These are phyloP conservation scores for Zygotorulaspora danielsina DNA, from an alignment of 805 yeast genomes.

Conservation along the genomic window DNA sequence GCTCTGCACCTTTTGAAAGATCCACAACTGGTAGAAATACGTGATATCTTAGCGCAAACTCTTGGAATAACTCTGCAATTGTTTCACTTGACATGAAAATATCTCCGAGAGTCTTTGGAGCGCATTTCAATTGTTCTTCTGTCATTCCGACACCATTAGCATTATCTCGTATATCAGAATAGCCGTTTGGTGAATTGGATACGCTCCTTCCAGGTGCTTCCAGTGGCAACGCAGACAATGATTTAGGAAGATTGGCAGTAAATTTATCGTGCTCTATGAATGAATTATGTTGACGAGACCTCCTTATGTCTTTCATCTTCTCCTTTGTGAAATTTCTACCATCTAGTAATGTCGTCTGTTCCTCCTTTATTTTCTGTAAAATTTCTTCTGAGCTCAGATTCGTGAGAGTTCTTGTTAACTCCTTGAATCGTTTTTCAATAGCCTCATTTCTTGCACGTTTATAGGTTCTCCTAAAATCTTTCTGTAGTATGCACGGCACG, in stretches of 20 bases:
- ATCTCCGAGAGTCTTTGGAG: constrained; percentile 68
- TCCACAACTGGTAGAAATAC: constrained; percentile 86
- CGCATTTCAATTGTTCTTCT: constrained; percentile 45
- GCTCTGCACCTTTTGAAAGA: constrained; percentile 73
- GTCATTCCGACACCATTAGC: constrained; percentile 21
- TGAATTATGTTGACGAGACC: background rate
- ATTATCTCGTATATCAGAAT: constrained; percentile 1
- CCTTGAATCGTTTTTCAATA: constrained; percentile 73
- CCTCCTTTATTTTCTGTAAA: constrained; percentile 27
- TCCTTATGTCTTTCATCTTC: constrained; percentile 21
- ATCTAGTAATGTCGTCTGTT: constrained; percentile 27
- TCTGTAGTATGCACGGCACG: constrained; percentile 64
- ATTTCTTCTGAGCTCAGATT: constrained; percentile 31
- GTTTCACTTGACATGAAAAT: constrained; percentile 54
- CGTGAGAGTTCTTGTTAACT: constrained; percentile 53
- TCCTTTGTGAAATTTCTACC: constrained; percentile 32
- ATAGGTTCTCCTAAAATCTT: constrained; percentile 83
- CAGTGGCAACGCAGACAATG: background rate
- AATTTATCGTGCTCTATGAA: background rate
- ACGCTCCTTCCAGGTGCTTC: no score
- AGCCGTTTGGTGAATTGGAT: background rate
- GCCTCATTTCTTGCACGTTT: constrained; percentile 82
- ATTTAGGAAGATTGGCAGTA: background rate
- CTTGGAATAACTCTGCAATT: constrained; percentile 59
- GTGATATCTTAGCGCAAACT: constrained; percentile 75